Percentiles rank a stretch among this genome's conserved stretches.
Conservation (phyloP, 1,284 basidiomycete species). For the Malassezia arunalokei region DNA sequence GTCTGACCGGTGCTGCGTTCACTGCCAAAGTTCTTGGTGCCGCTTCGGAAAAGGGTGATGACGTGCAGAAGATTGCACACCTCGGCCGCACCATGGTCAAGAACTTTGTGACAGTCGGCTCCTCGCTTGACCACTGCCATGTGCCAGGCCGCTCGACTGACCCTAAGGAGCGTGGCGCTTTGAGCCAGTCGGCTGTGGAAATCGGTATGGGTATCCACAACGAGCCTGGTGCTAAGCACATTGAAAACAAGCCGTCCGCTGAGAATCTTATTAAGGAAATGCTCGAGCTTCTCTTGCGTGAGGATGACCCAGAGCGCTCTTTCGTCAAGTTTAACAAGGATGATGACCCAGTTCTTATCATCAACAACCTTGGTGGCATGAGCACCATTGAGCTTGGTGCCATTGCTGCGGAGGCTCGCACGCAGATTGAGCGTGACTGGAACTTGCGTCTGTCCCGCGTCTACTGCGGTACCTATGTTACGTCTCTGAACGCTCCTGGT, state of each 20-base stretch:
- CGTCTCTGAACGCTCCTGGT: conserved; percentile 50
- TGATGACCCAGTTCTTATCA: conserved; percentile 48
- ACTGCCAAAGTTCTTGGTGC: conserved; percentile 44
- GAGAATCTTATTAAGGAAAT: conserved; percentile 33
- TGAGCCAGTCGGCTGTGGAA: conserved; percentile 49
- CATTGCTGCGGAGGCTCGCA: conserved; percentile 49
- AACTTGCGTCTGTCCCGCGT: conserved; percentile 47
- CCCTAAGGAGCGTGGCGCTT: conserved; percentile 34
- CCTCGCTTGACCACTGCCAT: conserved; percentile 55
- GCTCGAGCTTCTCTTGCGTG: conserved; percentile 38
- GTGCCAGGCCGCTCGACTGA: conserved; percentile 50
- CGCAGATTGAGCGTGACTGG: conserved; percentile 47
- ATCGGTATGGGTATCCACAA: conserved; percentile 55
- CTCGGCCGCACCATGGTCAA: conserved; percentile 54
- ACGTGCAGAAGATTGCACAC: conserved; percentile 32
- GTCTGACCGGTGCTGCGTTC: conserved; percentile 49
- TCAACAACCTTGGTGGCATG: conserved; percentile 56
- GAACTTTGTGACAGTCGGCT: conserved; percentile 52
- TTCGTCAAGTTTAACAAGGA: conserved; percentile 48
- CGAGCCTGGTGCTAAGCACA: conserved; percentile 52
- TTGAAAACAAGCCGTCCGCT: conserved; percentile 35
- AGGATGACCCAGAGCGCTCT: conserved; percentile 48
- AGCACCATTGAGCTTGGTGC: conserved; percentile 54
- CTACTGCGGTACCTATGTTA: conserved; percentile 49
- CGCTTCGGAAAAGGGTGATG: conserved; percentile 31